Percentiles rank a stretch among this genome's conserved stretches.
phyloP scores from a whole-genome alignment of 768 basidiomycete species.

The Piloderma croceum region DNA sequence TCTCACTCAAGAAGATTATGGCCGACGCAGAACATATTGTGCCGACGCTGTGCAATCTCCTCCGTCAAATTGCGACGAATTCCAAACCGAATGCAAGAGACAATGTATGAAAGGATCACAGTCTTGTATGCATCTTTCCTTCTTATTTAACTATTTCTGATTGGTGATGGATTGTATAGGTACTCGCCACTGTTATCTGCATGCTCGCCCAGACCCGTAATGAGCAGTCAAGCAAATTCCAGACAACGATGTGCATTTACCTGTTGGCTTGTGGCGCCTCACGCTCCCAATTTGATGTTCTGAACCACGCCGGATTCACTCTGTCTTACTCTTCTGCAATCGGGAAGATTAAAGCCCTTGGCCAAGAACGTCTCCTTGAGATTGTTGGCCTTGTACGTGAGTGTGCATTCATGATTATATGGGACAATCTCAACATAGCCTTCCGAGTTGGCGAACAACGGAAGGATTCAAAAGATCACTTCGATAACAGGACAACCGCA shows the following conservation, averaged over 20 bases:
- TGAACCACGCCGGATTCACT: slow-evolving; percentile 23
- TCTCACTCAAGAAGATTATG: slow-evolving; percentile 4
- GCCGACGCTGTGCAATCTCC: slow-evolving; percentile 3
- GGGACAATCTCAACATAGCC: slow-evolving; percentile 28
- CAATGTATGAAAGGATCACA: slow-evolving; percentile 1
- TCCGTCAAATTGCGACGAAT: slow-evolving; percentile 1
- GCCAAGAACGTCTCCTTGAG: slow-evolving; percentile 8
- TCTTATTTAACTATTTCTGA: too few species aligned
- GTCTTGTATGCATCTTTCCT: slow-evolving; percentile 3
- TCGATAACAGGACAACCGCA: slow-evolving; percentile 27
- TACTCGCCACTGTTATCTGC: slow-evolving; percentile 8
- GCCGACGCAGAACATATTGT: slow-evolving; percentile 1
- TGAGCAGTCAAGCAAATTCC: slow-evolving; percentile 18
- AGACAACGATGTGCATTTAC: slow-evolving; percentile 18
- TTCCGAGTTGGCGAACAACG: slow-evolving; percentile 22
- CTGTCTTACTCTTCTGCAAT: slow-evolving; percentile 20
- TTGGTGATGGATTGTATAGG: background rate
- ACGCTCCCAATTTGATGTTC: slow-evolving; percentile 18
- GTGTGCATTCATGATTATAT: slow-evolving; percentile 13
- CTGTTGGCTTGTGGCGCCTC: slow-evolving; percentile 20
- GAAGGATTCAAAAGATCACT: slow-evolving; percentile 19
- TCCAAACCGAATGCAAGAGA: too few species aligned
- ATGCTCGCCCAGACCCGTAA: slow-evolving; percentile 19
- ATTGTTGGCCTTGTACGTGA: background rate
- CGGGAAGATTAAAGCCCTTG: slow-evolving; percentile 16